Base-by-base conservation (phyloP, 1,284 basidiomycete species). In the Rhodotorula sp. region DNA sequence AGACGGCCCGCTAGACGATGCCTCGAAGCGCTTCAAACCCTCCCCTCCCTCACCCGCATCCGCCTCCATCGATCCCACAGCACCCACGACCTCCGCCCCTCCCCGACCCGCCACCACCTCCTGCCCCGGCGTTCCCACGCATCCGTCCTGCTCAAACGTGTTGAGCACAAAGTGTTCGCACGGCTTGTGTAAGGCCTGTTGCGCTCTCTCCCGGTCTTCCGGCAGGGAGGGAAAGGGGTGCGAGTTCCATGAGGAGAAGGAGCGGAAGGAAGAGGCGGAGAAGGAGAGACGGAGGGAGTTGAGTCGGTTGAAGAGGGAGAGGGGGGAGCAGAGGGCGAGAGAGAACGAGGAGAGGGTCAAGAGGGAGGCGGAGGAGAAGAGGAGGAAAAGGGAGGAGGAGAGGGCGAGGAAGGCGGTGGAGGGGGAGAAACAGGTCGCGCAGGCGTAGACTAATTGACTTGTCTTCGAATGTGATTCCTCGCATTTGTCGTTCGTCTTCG, bases 181-280 rank as follows among this genome's bases (percentile, higher is more conserved):
- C 64, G 67, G 34, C 22, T 64, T 62, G 26, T 72, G 72, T 44
- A 72, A 73, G 47, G 5, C 10, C 7, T 37, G 31, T 15, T 64
- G 53, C 37, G n/a, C 31, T 2, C 31, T 47, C 55, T 47, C 54
- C 18, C 52, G 28, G 2, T 20, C 50, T 57, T 34, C 64, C 58
- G 22, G 64, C 74, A 48, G 74, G 76, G 20, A 62, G 59, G 50
- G 58, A 60, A 47, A 30, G 52, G 80, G 78, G 13, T 83, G 83
- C 67, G 81, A 82, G 55, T 77, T 76, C 26, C 83, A 84, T 70
- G 81, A 82, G 71, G 78, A 71, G 47, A 78, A 77, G 63, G 77
- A 79, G 65, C 73, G 77, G 51, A 18, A 82, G 69, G 78, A 73
- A 46, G 78, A 77, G 65, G 77, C 79, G 64, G 72, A 77, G 53